Evolutionary conservation across 139 green algal genomes (phyloP).

Genomic region (Ostreobium quekettii): DNA sequence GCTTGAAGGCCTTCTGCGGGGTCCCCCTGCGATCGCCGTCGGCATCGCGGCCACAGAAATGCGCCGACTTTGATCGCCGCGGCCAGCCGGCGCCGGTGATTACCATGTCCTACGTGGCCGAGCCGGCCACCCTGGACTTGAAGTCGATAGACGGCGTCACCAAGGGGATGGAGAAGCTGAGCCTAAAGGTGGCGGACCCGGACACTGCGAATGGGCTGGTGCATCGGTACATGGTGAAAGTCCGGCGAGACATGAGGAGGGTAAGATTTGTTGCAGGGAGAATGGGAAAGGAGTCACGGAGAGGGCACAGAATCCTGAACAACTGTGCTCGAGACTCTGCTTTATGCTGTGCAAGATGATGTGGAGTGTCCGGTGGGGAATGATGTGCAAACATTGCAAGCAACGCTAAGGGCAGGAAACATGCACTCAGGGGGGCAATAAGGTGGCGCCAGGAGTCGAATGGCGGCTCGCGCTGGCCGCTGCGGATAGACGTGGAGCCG

Average conservation of each 20-base stretch:
- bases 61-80: too few relatives aligned
- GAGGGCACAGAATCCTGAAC: not conserved
- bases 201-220: conserved; percentile 79
- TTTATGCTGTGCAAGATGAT: too few relatives aligned
- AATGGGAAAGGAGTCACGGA: not conserved
- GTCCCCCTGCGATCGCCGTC: too few relatives aligned
- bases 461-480: too few relatives aligned
- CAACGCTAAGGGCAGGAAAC: not conserved
- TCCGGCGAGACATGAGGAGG: conserved; percentile 66
- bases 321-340: not conserved
- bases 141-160: conserved; percentile 52
- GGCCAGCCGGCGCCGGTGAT: too few relatives aligned
- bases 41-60: too few relatives aligned
- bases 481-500: too few relatives aligned
- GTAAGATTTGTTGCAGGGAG: conserved; percentile 31
- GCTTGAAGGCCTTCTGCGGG: too few relatives aligned
- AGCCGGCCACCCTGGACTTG: conserved; percentile 43
- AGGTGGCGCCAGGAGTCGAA: not conserved
- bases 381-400: not conserved
- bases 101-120: conserved; percentile 37
- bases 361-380: not conserved
- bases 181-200: conserved; percentile 59
- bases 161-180: conserved; percentile 48
- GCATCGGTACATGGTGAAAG: conserved; percentile 80
- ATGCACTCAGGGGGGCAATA: too few relatives aligned